phyloP scores from a whole-genome alignment of 2,329 filamentous ascomycete species.

The Cercospora sesami region DNA sequence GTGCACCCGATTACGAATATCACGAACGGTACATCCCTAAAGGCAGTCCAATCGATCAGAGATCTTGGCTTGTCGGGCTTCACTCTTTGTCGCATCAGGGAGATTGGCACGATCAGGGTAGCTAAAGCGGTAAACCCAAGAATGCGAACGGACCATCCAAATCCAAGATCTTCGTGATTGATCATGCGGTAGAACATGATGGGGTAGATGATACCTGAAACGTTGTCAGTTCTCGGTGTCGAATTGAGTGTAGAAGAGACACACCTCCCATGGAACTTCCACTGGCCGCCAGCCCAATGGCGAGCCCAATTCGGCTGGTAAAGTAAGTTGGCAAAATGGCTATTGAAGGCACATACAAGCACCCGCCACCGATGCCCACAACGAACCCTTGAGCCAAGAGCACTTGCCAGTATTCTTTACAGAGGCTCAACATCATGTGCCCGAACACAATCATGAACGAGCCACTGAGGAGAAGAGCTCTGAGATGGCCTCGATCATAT shows the following conservation, averaged over 20 bases:
- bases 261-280: conserved; percentile 43
- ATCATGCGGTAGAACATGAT: conserved; percentile 41
- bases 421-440: conserved; percentile 54
- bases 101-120: conserved; percentile 35
- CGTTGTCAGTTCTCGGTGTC: not conserved
- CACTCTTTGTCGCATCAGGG: conserved; percentile 41
- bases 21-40: conserved; percentile 44
- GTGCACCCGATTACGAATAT: conserved; percentile 39
- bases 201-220: conserved; percentile 38
- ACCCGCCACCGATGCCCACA: conserved; percentile 49
- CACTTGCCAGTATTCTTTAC: conserved; percentile 51
- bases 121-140: conserved; percentile 39
- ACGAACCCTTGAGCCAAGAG: conserved; percentile 53
- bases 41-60: conserved; percentile 44
- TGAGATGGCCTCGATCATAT: conserved; percentile 53
- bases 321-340: conserved; percentile 54
- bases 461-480: conserved; percentile 45
- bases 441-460: conserved; percentile 51
- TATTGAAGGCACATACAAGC: conserved; percentile 48
- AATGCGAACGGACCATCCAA: conserved; percentile 36
- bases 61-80: conserved; percentile 40
- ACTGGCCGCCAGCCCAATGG: conserved; percentile 49
- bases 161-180: conserved; percentile 31
- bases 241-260: not conserved
- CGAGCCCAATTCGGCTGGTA: conserved; percentile 46